Conservation (phyloP, 345 rosid species). For the Brassica carinata region DNA sequence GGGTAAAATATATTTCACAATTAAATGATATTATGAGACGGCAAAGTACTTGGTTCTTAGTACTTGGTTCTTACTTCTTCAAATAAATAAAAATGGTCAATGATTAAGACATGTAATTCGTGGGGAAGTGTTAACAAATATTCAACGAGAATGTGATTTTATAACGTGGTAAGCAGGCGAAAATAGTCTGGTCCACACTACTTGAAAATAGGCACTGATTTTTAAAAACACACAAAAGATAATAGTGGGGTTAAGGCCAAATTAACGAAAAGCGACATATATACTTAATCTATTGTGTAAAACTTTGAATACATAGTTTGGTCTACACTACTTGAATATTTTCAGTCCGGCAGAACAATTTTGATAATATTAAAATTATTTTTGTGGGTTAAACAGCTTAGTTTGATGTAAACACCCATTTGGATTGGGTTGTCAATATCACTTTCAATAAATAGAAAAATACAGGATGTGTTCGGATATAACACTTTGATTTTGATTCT, state of each 20-base stretch:
- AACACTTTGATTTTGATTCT: no score
- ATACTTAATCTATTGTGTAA: conserved; percentile 3
- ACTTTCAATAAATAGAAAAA: background rate
- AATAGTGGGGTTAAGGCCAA: conserved; percentile 36
- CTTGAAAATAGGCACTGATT: background rate
- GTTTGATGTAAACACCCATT: conserved; percentile 21
- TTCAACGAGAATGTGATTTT: conserved; percentile 36
- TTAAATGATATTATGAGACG: conserved; percentile 20
- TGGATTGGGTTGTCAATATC: conserved; percentile 2
- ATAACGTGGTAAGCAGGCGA: conserved; percentile 44
- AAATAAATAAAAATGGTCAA: conserved; percentile 30
- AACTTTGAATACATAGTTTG: conserved; percentile 11
- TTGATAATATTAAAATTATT: background rate
- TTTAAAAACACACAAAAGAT: conserved; percentile 9
- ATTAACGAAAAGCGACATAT: conserved; percentile 20
- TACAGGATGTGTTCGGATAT: no score
- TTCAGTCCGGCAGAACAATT: conserved; percentile 23
- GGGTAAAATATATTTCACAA: background rate
- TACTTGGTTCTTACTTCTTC: conserved; percentile 28
- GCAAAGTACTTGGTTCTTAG: conserved; percentile 29
- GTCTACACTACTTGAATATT: conserved; percentile 37
- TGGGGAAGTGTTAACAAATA: conserved; percentile 40
- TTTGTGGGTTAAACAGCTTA: background rate
- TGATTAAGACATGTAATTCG: conserved; percentile 43
- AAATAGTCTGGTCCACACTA: conserved; percentile 19